A percentile compares a stretch with the other conserved stretches of the same genome.
Evolutionary conservation across 176 grass and related monocot genomes (phyloP).

Genomic region (Musa beccarii): DNA sequence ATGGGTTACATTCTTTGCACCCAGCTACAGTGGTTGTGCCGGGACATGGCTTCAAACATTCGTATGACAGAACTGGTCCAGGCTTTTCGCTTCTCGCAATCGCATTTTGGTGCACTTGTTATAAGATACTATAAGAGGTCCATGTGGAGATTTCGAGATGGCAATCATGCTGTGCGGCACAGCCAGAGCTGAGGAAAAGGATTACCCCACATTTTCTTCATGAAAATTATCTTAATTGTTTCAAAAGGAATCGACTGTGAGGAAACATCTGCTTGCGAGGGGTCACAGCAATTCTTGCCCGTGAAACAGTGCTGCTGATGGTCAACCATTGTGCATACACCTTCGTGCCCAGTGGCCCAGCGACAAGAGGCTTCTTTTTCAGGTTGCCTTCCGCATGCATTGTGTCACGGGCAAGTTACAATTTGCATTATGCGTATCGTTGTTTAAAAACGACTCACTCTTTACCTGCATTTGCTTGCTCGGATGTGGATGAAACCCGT

Average conservation of each 20-base stretch:
- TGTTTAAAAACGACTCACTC: background rate
- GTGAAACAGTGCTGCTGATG: conserved; percentile 13
- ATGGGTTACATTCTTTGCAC: conserved; percentile 53
- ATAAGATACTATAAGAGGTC: conserved; percentile 11
- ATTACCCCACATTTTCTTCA: conserved; percentile 24
- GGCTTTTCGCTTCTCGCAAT: conserved; percentile 23
- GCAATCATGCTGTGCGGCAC: conserved; percentile 16
- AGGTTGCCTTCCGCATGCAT: background rate
- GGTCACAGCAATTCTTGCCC: conserved; percentile 22
- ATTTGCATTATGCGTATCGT: background rate
- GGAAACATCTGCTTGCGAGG: conserved; percentile 24
- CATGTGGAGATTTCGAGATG: conserved; percentile 35
- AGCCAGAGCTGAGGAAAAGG: conserved; percentile 32
- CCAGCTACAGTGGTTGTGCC: conserved; percentile 50
- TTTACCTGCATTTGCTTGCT: background rate
- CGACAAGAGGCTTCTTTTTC: background rate
- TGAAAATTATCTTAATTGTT: conserved; percentile 29
- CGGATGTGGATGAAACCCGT: background rate
- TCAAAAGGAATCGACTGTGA: conserved; percentile 17
- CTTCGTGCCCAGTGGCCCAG: background rate
- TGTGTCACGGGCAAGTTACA: background rate
- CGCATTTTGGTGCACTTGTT: conserved; percentile 27
- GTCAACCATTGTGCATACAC: background rate
- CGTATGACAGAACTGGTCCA: conserved; percentile 25
- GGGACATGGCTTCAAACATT: conserved; percentile 20